Evolutionary conservation across 2,329 filamentous ascomycete genomes (phyloP), one percentile per base, ranked within the genome.

Genomic region (Emmonsiellopsis sp.): DNA sequence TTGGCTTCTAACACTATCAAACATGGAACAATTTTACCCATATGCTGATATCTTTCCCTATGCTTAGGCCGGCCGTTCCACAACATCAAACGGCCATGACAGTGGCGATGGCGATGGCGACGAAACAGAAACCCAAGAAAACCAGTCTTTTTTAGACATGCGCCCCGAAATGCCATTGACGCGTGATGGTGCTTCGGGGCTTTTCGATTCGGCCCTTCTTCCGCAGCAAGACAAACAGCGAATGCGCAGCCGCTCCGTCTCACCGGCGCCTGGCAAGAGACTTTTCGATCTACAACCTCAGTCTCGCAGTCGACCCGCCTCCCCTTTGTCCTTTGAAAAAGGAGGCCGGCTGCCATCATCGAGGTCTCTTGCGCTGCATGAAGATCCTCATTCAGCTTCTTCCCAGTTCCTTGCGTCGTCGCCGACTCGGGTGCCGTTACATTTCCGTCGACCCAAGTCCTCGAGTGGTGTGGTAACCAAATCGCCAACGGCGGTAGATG

Each of bases 81-180:
- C 35, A 26, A 45, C 32, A 48, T 54, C 34, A 47, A 48, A 20
- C 41, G 41, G 38, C n/a, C 30, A 51, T 51, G 49, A 51, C 16
- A 32, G 41, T 40, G 34, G 54, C 11, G 50, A 52, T 10, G 26
- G 42, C 50, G 38, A 57, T 45, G 41, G 31, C 42, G 64, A 70
- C 58, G 66, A 72, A 65, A 65, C 70, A 64, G 56, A 66, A 57
- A 30, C 13, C 10, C 65, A 70, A 63, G 57, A 66, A 57, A 11
- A 16, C 5, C 65, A 76, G 72, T 77, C 80, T 83, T 83, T 83
- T 83, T 82, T 83, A 84, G 80, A 68, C 66, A 73, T 74, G 71
- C 74, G 79, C 79, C 79, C 78, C 77, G 80, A 81, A 79, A 77
- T 78, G 71, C 75, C 75, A 71, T 59, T 57, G 51, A 56, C 67